These are phyloP conservation scores for Pterulicium gracile DNA, from an alignment of 1,284 basidiomycete species.

Conservation along the genomic window DNA sequence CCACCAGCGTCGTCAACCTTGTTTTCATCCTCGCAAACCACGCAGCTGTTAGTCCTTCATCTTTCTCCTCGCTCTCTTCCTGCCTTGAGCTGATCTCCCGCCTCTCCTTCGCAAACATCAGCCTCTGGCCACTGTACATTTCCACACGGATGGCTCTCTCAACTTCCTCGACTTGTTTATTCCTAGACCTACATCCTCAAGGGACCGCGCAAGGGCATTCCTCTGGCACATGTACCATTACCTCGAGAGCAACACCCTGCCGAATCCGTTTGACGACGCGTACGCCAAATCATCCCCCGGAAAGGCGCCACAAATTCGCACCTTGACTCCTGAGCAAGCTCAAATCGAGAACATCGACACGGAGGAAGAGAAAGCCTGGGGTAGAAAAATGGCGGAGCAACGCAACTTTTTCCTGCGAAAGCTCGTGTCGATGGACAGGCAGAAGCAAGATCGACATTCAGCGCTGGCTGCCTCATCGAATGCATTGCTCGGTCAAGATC, in stretches of 20 bases:
- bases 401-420: slow-evolving; percentile 54
- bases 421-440: slow-evolving; percentile 34
- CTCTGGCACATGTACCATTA: slow-evolving; percentile 75
- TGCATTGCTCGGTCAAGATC: too few species aligned
- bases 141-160: slow-evolving; percentile 47
- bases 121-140: slow-evolving; percentile 62
- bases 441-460: slow-evolving; percentile 32
- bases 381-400: slow-evolving; percentile 51
- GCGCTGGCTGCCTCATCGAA: slow-evolving; percentile 31
- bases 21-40: slow-evolving; percentile 69
- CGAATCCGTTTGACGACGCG: slow-evolving; percentile 60
- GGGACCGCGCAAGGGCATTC: slow-evolving; percentile 63
- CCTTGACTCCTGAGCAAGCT: slow-evolving; percentile 37
- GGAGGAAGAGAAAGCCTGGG: slow-evolving; percentile 55
- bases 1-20: slow-evolving; percentile 75
- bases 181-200: slow-evolving; percentile 59
- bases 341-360: slow-evolving; percentile 59
- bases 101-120: slow-evolving; percentile 17
- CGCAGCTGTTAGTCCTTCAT: slow-evolving; percentile 37
- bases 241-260: slow-evolving; percentile 44
- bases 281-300: slow-evolving; percentile 36
- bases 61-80: too few species aligned
- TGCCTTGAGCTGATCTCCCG: too few species aligned
- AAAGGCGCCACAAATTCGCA: slow-evolving; percentile 44
- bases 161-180: slow-evolving; percentile 79